phyloP scores from a whole-genome alignment of 805 yeast species.

The Nakazawaea molendinolei region DNA sequence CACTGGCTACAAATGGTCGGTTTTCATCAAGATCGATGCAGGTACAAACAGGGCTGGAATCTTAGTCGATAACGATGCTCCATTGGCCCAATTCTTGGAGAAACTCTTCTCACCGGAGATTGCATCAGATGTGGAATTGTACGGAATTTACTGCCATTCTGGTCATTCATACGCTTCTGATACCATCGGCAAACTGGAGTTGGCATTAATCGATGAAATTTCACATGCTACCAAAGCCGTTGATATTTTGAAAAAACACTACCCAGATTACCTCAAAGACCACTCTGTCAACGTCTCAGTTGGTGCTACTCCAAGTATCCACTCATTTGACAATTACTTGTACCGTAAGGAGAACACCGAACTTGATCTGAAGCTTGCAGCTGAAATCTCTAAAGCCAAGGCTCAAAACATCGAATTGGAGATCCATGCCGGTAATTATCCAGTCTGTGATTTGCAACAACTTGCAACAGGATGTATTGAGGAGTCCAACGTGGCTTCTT shows the following conservation, averaged over 20 bases:
- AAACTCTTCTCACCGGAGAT: constrained; percentile 21
- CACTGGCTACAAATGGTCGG: constrained; percentile 41
- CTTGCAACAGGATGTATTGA: constrained; percentile 58
- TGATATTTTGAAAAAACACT: constrained; percentile 26
- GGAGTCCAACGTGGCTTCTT: constrained; percentile 38
- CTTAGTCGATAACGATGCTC: constrained; percentile 22
- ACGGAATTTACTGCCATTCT: constrained; percentile 74
- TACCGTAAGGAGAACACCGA: constrained; percentile 17
- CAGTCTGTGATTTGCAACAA: constrained; percentile 71
- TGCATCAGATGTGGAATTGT: constrained; percentile 33
- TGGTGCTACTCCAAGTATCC: constrained; percentile 81
- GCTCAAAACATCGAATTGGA: constrained; percentile 42
- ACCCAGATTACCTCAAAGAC: constrained; percentile 19
- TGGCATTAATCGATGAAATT: constrained; percentile 48
- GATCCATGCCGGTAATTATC: constrained; percentile 77
- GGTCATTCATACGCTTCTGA: constrained; percentile 63
- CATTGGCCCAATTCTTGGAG: constrained; percentile 29
- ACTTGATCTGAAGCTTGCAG: constrained; percentile 16
- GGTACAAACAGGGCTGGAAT: constrained; percentile 71
- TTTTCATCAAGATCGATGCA: constrained; percentile 63
- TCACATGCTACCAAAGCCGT: constrained; percentile 50
- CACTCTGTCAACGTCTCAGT: constrained; percentile 48
- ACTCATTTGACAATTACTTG: constrained; percentile 35
- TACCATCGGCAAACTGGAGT: constrained; percentile 38
- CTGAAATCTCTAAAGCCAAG: constrained; percentile 16